Evolutionary conservation across 768 basidiomycete genomes (phyloP).

Genomic region (Multifurca ochricompacta): DNA sequence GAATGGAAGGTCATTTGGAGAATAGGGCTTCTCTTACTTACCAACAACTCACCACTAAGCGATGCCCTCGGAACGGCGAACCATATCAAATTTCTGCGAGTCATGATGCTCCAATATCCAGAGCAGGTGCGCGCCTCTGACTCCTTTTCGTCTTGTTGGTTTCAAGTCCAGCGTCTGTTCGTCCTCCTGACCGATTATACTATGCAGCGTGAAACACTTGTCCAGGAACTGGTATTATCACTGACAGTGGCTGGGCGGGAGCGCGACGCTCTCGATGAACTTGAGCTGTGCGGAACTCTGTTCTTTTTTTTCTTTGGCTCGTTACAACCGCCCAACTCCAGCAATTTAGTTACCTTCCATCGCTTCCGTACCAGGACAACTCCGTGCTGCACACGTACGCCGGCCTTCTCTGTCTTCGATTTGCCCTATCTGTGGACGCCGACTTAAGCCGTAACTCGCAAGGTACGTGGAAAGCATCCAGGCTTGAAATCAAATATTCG

Average conservation of each 20-base stretch:
- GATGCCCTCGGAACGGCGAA: conserved; percentile 24
- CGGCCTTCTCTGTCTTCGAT: conserved; percentile 61
- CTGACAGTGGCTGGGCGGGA: conserved; percentile 52
- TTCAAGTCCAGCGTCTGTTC: conserved; percentile 1
- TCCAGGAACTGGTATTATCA: conserved; percentile 67
- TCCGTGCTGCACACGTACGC: conserved; percentile 76
- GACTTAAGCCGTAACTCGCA: neutral
- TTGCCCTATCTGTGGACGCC: conserved; percentile 36
- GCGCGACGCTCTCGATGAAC: conserved; percentile 70
- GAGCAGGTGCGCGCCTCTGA: conserved; percentile 44
- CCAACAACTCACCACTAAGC: conserved; percentile 21
- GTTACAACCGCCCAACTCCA: conserved; percentile 1
- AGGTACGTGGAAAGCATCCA: conserved; percentile 8
- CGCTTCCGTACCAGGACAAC: conserved; percentile 82
- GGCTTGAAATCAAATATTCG: neutral
- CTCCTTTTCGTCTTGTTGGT: conserved; percentile 3
- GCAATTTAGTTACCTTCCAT: conserved; percentile 64
- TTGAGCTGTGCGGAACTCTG: conserved; percentile 59
- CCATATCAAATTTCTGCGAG: conserved; percentile 52
- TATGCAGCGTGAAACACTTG: conserved; percentile 58
- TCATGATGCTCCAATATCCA: conserved; percentile 63
- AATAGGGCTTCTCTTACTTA: conserved; percentile 51
- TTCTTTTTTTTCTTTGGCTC: conserved; percentile 4
- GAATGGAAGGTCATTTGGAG: conserved; percentile 69
- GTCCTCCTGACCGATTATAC: neutral